phyloP scores from a whole-genome alignment of 1,284 basidiomycete genomes.

The Dichomitus squalens region DNA sequence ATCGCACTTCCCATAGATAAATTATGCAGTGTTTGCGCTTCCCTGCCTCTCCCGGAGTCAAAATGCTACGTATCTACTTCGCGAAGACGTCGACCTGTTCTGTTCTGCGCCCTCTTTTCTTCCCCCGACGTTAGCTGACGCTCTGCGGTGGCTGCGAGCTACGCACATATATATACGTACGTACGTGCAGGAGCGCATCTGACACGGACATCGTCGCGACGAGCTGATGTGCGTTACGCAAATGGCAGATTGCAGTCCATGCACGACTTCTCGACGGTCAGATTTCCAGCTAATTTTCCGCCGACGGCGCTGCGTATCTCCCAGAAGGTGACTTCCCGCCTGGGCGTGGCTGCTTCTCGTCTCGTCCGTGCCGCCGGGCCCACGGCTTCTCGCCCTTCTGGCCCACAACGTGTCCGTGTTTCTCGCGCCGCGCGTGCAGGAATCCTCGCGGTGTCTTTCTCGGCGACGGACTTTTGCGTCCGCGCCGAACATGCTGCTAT shows the following conservation, averaged over 20 bases:
- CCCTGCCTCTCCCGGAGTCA: neutral
- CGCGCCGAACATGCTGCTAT: neutral
- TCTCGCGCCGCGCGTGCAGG: neutral
- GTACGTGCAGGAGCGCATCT: too few species aligned
- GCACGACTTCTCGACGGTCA: too few species aligned
- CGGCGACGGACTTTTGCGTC: neutral
- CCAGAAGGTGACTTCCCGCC: neutral
- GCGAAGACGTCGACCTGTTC: too few species aligned
- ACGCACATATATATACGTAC: too few species aligned
- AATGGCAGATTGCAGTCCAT: too few species aligned
- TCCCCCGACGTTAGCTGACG: too few species aligned
- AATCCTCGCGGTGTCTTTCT: neutral
- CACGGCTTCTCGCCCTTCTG: neutral
- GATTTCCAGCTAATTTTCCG: neutral
- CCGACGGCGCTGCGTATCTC: conserved; percentile 1
- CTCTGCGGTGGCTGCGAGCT: too few species aligned
- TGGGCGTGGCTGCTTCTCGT: conserved; percentile 1
- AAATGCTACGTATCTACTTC: neutral
- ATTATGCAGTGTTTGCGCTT: neutral
- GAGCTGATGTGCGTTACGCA: too few species aligned
- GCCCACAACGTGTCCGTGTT: neutral
- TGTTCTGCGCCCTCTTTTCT: too few species aligned
- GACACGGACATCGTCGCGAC: neutral
- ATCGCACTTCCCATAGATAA: conserved; percentile 1
- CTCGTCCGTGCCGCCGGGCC: neutral